Base-by-base conservation (phyloP, 345 rosid genomes). In the sweet orange (Citrus sinensis) region DNA sequence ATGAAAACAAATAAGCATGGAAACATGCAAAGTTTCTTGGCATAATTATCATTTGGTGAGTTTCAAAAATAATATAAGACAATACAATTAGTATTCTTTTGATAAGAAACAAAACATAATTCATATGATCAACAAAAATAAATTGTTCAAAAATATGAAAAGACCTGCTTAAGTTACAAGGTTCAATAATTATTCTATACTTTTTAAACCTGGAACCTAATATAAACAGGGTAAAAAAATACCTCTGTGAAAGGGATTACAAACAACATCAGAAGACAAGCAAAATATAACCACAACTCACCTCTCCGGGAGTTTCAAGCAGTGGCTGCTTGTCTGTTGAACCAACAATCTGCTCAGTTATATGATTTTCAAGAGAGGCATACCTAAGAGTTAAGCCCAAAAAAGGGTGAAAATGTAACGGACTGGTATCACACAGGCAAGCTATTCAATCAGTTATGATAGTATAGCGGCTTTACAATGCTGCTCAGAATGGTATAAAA, bases 301-400 rank as follows among this genome's bases (percentile, higher is more conserved):
- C 99, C 90, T 96, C 98, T 25, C 97, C 95, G 1, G 97, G 97
- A 80, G 97, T 91, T 84, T 93, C 97, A 73, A 95, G 95, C 84
- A 95, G 95, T 69, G 95, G 92, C 80, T 88, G 97, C 86, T 88
- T 82, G 79, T 92, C 90, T 77, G 98, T 92, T 34, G 93, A 92
- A 76, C 97, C 94, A 70, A 88, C 82, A 56, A 91, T 87, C 73
- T 66, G 91, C 88, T 91, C 92, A 29, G 97, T 75, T 10, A 71
- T 76, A 85, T 83, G 89, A 85, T 83, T 81, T 35, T 83, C 90
- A 64, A 87, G 71, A 80, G 75, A 83, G 75, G 85, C 85, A 82
- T 93, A 87, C 91, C 99, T 95, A 37, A 34, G 68, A 69, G 63
- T 61, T 62, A 40, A 46, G 14, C 51, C 51, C 51, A 46, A 46